These are phyloP conservation scores for Colletotrichum sp. DNA, from an alignment of 2,329 filamentous ascomycete species.

Conservation along the genomic window DNA sequence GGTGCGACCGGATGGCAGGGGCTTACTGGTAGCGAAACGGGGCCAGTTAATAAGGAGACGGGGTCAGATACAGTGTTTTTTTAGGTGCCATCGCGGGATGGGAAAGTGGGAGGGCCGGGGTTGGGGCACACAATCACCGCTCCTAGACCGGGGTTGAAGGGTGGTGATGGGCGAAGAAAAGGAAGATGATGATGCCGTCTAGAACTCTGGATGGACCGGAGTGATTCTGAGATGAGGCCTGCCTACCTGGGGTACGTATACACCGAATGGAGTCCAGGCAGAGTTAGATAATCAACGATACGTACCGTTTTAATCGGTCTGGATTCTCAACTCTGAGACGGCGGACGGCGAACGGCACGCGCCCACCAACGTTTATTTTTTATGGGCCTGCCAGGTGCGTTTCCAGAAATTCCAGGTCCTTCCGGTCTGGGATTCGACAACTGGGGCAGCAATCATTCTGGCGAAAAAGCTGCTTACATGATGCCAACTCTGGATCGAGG, in stretches of 20 bases:
- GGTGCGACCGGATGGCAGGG: conserved; percentile 19
- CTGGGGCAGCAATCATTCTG: neutral
- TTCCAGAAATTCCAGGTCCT: neutral
- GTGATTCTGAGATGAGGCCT: neutral
- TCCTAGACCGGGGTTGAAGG: neutral
- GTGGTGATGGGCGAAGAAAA: neutral
- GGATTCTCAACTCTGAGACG: neutral
- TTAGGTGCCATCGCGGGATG: conserved; percentile 6
- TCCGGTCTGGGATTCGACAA: neutral
- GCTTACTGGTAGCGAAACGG: neutral
- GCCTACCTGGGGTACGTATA: neutral
- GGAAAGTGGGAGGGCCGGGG: neutral
- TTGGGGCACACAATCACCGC: neutral
- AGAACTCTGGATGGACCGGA: neutral
- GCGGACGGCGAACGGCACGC: neutral
- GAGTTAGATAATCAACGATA: neutral
- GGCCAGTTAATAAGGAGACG: conserved; percentile 4
- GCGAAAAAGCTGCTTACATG: neutral
- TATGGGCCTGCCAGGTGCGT: neutral
- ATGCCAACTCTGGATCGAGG: neutral
- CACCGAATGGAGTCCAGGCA: neutral
- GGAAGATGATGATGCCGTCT: neutral
- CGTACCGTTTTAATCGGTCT: neutral
- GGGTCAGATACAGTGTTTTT: neutral
- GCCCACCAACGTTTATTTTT: neutral